A percentile compares a stretch with the other conserved stretches of the same genome.
Conservation (phyloP, 1,139 yeast genomes). For the Zygosaccharomyces sapae region DNA sequence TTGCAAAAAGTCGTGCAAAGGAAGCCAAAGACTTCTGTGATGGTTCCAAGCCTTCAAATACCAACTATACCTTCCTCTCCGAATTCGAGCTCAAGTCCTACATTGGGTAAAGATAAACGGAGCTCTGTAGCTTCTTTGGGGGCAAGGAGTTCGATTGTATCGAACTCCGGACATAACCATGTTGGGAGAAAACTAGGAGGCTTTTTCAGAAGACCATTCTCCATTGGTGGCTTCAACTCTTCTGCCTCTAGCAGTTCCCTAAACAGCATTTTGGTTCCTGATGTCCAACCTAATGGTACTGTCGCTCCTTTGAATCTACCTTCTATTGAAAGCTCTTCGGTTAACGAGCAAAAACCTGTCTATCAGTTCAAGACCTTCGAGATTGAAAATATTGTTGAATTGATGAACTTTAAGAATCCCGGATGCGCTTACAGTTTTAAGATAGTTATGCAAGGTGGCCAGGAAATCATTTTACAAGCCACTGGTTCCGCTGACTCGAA, state of each 20-base stretch:
- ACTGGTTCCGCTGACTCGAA: conserved; percentile 57
- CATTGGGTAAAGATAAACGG: conserved; percentile 22
- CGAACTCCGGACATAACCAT: conserved; percentile 28
- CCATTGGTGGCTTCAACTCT: conserved; percentile 41
- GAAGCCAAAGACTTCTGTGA: conserved; percentile 19
- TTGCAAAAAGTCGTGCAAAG: conserved; percentile 18
- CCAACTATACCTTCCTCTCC: conserved; percentile 4
- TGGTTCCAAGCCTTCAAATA: conserved; percentile 13
- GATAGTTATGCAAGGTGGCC: conserved; percentile 50
- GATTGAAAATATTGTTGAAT: conserved; percentile 45
- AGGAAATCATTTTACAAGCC: conserved; percentile 69
- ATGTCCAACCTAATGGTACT: conserved; percentile 40
- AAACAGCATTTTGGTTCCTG: conserved; percentile 24
- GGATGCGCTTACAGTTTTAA: conserved; percentile 48
- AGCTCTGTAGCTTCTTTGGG: conserved; percentile 24
- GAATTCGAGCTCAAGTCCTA: conserved; percentile 8
- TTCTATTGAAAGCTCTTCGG: conserved; percentile 41
- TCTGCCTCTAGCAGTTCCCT: conserved; percentile 40
- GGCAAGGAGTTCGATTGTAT: conserved; percentile 24
- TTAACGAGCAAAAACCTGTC: conserved; percentile 53
- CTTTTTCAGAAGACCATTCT: conserved; percentile 46
- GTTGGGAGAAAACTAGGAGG: conserved; percentile 43
- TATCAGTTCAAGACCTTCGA: conserved; percentile 51
- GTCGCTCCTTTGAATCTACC: conserved; percentile 60
- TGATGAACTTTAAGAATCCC: conserved; percentile 34